Evolutionary conservation across 2,329 filamentous ascomycete genomes (phyloP), one percentile per base, ranked within the genome.

Genomic region (Teratosphaeria zuluensis): DNA sequence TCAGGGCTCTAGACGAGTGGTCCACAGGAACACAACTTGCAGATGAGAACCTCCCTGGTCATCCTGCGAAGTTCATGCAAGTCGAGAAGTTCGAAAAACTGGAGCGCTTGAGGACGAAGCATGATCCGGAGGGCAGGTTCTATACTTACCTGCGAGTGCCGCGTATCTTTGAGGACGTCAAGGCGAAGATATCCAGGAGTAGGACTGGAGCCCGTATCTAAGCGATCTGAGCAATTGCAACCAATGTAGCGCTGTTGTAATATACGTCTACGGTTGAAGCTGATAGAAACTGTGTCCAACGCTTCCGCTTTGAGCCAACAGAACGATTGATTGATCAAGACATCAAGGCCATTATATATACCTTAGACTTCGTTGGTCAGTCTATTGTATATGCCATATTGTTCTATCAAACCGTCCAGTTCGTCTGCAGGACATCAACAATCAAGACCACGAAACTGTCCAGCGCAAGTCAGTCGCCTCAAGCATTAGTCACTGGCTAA

Each of bases 11-110:
- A 1, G 74, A 78, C 63, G 63, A 61, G 30, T 68, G 77, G 51
- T 72, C 73, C 4, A 75, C 73, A 1, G 81, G 81, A 1, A 75
- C 77, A n/a, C 83, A 83, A 62, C 68, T 83, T 1, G 81, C 81
- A 8, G 81, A 83, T 62, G 72, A 78, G 0, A 81, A 83, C 65
- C 82, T 83, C 60, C 77, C 78, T 65, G 66, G 70, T 9, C 71
- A 79, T 5, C 68, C 67, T 60, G 77, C 77, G 0, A 75, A 69
- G 61, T 83, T 78, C 65, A 83, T 81, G 81, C 69, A 69, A 3
- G 71, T 74, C 4, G 71, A 75, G 54, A 70, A 76, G 42, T 77
- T 71, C 1, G 64, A 63, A 55, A 74, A 66, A 57, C 58, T 83
- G 56, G 77, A 74, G 73, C 69, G 72, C 19, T 65, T 82, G 30